Evolutionary conservation across 139 green algal species (phyloP), one percentile per base, ranked within the genome.

Genomic region (Bryopsis sp.): DNA sequence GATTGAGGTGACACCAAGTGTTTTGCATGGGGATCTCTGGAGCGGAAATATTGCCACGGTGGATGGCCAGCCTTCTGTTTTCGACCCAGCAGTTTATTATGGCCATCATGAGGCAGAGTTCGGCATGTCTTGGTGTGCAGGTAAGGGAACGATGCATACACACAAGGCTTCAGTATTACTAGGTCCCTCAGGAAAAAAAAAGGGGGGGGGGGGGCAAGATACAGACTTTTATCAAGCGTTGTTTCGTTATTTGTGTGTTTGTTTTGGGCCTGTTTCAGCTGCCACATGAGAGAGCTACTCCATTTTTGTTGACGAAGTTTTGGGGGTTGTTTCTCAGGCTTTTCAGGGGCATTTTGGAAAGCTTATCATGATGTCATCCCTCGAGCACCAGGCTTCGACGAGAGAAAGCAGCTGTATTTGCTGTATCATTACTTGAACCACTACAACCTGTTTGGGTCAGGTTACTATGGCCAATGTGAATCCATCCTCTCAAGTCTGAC

Each of bases 1-100:
- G 0, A 11, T 72, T 33, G 48, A 82, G 75, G 79, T 96, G 38
- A 79, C 75, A 57, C 89, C 90, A 19, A 83, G 74, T 32, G 82
- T 96, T 6, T 79, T 99, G 46, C 94, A 99, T 68, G 94, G 85
- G 2, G 94, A 99, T 76, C 77, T 99, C 8, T 99, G 94, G 94
- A 91, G 80, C 66, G 94, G 94, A 58, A 98, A 99, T 78, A 93
- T 98, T 36, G 83, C 78, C 1, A 76, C 63, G 1, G 81, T 86
- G 1, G 81, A 89, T 3, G 86, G 87, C 0, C 34, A 79, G 47
- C 85, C 90, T 0, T 39, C 76, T 47, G 87, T 97, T 26, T 95
- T 95, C 57, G 91, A 85, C 57, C 78, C 79, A 34, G 79, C 79
- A 0, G 58, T 64, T 15, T 98, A 97, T 71, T 97, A 95, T 68